These are phyloP conservation scores for Hypoxylon rubiginosum DNA, from an alignment of 2,329 filamentous ascomycete species.

Conservation along the genomic window DNA sequence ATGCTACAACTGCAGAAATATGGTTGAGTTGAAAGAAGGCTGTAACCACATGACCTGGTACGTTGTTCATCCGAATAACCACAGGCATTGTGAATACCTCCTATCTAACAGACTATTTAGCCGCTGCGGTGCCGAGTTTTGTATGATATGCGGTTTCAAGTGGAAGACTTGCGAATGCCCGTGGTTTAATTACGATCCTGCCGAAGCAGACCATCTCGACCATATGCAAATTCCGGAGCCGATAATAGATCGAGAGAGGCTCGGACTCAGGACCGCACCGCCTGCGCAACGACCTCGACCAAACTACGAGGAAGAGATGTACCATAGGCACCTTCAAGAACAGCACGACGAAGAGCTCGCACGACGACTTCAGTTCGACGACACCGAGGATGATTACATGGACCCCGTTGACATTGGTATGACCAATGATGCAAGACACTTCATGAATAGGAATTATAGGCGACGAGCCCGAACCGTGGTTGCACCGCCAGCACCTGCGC, in stretches of 20 bases:
- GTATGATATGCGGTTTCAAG: conserved; percentile 84
- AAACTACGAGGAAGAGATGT: conserved; percentile 63
- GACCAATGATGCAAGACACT: conserved; percentile 68
- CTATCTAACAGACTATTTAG: conserved; percentile 53
- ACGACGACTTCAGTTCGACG: conserved; percentile 54
- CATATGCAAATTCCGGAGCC: conserved; percentile 64
- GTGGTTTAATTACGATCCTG: conserved; percentile 76
- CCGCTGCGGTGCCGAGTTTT: conserved; percentile 86
- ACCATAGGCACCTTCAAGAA: conserved; percentile 62
- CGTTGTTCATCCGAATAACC: conserved; percentile 49
- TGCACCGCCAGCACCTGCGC: conserved; percentile 54
- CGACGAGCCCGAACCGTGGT: conserved; percentile 55
- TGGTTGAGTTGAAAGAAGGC: conserved; percentile 85
- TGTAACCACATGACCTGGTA: conserved; percentile 92
- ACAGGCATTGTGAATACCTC: conserved; percentile 8
- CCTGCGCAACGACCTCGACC: conserved; percentile 52
- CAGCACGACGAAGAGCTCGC: conserved; percentile 60
- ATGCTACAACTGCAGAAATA: conserved; percentile 79
- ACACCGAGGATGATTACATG: conserved; percentile 57
- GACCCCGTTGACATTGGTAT: conserved; percentile 55
- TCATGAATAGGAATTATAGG: conserved; percentile 72
- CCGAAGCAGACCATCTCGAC: conserved; percentile 67
- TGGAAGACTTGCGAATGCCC: conserved; percentile 90
- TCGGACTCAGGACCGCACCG: conserved; percentile 41
- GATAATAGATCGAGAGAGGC: conserved; percentile 55